Percentiles rank a stretch among this genome's conserved stretches.
Evolutionary conservation across 2,329 filamentous ascomycete species (phyloP).

Genomic region (Pleomassaria siparia): DNA sequence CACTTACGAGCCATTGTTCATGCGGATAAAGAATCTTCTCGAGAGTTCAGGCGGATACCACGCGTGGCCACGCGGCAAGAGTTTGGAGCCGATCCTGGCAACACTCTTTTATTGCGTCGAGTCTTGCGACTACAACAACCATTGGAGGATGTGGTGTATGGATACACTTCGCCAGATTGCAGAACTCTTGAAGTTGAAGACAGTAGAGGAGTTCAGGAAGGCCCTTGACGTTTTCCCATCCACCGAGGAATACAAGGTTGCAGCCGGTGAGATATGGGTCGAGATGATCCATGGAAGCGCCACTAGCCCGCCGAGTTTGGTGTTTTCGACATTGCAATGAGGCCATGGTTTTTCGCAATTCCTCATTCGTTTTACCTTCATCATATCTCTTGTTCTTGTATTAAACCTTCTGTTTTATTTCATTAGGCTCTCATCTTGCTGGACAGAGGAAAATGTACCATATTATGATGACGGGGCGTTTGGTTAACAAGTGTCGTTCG

Average conservation of each 20-base stretch:
- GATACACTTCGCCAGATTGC: slow-evolving; percentile 8
- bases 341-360: neutral
- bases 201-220: slow-evolving; percentile 20
- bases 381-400: neutral
- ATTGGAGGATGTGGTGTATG: slow-evolving; percentile 17
- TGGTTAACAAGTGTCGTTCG: no score
- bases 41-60: slow-evolving; percentile 13
- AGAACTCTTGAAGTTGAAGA: slow-evolving; percentile 18
- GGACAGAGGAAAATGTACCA: neutral
- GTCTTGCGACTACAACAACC: slow-evolving; percentile 12
- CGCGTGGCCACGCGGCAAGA: slow-evolving; percentile 20
- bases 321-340: slow-evolving; percentile 6
- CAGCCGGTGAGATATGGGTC: slow-evolving; percentile 14
- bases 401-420: neutral
- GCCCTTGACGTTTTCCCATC: slow-evolving; percentile 17
- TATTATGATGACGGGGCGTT: neutral
- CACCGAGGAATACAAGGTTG: slow-evolving; percentile 10
- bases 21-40: slow-evolving; percentile 10
- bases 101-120: slow-evolving; percentile 23
- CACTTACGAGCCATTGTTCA: slow-evolving; percentile 11
- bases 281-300: slow-evolving; percentile 14
- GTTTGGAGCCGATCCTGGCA: slow-evolving; percentile 17
- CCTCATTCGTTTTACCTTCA: neutral
- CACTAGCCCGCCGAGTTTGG: neutral
- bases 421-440: neutral